Evolutionary conservation across 1,284 basidiomycete species (phyloP).

Genomic region (Moesziomyces parantarcticus): DNA sequence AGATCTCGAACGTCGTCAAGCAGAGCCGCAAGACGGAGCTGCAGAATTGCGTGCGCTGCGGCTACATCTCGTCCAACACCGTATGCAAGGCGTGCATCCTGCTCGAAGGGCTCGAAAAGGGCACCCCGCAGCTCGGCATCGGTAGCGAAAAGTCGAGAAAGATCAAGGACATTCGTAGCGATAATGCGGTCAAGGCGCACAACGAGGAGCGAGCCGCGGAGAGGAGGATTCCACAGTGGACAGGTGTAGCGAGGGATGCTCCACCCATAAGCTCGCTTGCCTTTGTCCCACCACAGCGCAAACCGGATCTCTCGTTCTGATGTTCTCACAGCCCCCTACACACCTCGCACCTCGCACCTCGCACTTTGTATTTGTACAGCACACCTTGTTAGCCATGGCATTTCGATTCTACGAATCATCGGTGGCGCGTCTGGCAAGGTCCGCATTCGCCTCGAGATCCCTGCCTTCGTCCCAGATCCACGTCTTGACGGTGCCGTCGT

Average conservation of each 20-base stretch:
- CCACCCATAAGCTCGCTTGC: conserved; percentile 31
- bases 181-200: conserved; percentile 8
- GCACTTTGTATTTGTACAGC: conserved; percentile 42
- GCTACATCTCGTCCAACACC: conserved; percentile 65
- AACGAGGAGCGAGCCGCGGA: conserved; percentile 9
- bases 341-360: not conserved
- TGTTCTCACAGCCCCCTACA: not conserved
- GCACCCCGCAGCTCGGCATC: conserved; percentile 61
- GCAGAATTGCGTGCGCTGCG: conserved; percentile 62
- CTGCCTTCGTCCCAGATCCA: conserved; percentile 67
- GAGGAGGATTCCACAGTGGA: conserved; percentile 56
- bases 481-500: conserved; percentile 70
- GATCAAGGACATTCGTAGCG: conserved; percentile 41
- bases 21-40: conserved; percentile 57
- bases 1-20: conserved; percentile 44
- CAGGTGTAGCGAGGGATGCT: conserved; percentile 38
- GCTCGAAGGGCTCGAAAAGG: conserved; percentile 64
- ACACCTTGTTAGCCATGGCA: not conserved
- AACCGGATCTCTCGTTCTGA: conserved; percentile 31
- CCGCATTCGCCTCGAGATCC: conserved; percentile 30
- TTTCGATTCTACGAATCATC: conserved; percentile 11
- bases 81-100: conserved; percentile 67
- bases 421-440: conserved; percentile 22
- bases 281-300: conserved; percentile 22
- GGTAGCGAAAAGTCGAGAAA: conserved; percentile 54